These are phyloP conservation scores for Bifiguratus adelaidae DNA, from an alignment of 192 early-diverging fungal species.

Conservation along the genomic window DNA sequence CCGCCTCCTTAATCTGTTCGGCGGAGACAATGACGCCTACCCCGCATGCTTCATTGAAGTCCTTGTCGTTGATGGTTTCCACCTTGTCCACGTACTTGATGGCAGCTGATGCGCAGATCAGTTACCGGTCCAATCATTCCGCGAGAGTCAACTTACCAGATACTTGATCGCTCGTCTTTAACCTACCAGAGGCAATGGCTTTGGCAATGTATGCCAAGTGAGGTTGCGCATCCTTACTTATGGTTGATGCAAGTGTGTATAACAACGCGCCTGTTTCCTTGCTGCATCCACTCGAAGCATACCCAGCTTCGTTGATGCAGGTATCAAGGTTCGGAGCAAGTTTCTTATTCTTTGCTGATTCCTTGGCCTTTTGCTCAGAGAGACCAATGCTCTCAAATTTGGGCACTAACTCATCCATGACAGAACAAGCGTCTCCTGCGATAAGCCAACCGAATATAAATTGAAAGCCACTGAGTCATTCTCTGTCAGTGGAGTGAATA, in stretches of 20 bases:
- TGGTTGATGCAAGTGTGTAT: conserved; percentile 82
- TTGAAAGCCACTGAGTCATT: too few relatives aligned
- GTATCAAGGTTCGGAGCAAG: conserved; percentile 64
- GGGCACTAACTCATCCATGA: conserved; percentile 35
- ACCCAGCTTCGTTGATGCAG: conserved; percentile 60
- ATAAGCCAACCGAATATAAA: too few relatives aligned
- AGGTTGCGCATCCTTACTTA: conserved; percentile 57
- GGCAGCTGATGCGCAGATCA: conserved; percentile 49
- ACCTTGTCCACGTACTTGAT: conserved; percentile 75
- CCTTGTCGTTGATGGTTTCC: conserved; percentile 47
- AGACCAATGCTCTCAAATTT: conserved; percentile 86
- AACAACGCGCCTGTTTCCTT: conserved; percentile 63
- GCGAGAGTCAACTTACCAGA: conserved; percentile 34
- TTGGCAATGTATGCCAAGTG: conserved; percentile 76
- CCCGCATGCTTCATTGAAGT: conserved; percentile 82
- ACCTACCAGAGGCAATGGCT: conserved; percentile 57
- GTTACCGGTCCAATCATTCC: not conserved
- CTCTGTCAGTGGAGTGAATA: too few relatives aligned
- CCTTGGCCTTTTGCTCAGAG: conserved; percentile 83
- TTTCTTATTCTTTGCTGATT: conserved; percentile 95
- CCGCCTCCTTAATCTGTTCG: conserved; percentile 57
- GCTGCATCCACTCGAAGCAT: conserved; percentile 28
- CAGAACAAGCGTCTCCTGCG: not conserved
- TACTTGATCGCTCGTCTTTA: conserved; percentile 80
- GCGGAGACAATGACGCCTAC: conserved; percentile 87